Conservation (phyloP, 2,329 filamentous ascomycete genomes). For the Sporothrix brasiliensis region DNA sequence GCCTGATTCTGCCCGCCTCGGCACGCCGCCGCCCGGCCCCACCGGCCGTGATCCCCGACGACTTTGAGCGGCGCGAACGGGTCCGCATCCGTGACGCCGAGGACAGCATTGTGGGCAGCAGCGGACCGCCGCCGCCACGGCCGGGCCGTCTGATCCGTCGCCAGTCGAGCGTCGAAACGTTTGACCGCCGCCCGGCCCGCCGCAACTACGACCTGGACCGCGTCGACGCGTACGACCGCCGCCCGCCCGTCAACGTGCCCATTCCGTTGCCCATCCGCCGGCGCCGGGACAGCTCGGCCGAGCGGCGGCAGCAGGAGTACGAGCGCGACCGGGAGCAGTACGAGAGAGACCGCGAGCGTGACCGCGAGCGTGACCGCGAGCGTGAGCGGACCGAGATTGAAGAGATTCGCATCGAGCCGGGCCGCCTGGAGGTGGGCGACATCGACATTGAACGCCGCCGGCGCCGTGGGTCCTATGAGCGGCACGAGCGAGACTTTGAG, state of each 20-base stretch:
- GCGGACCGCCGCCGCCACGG: conserved; percentile 56
- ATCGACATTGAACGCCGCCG: background rate
- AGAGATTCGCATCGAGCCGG: conserved; percentile 55
- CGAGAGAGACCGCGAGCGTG: conserved; percentile 14
- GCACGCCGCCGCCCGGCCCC: conserved; percentile 43
- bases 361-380: conserved; percentile 1
- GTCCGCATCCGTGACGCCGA: conserved; percentile 47
- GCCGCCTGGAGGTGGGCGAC: background rate
- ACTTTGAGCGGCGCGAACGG: conserved; percentile 54
- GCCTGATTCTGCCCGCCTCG: conserved; percentile 10
- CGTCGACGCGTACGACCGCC: conserved; percentile 45
- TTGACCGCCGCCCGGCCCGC: conserved; percentile 68
- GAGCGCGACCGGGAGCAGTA: conserved; percentile 8
- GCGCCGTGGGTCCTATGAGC: background rate
- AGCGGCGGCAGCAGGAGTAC: conserved; percentile 18
- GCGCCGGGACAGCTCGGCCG: conserved; percentile 24
- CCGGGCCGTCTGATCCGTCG: conserved; percentile 70
- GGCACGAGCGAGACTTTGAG: background rate
- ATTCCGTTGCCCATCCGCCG: conserved; percentile 20
- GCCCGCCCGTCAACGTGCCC: conserved; percentile 37
- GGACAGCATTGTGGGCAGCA: conserved; percentile 46
- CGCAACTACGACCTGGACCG: conserved; percentile 30
- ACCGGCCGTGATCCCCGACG: conserved; percentile 35
- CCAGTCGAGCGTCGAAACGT: conserved; percentile 88
- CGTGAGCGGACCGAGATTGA: conserved; percentile 17